Evolutionary conservation across 768 basidiomycete species (phyloP).

Genomic region (Trametes cubensis): DNA sequence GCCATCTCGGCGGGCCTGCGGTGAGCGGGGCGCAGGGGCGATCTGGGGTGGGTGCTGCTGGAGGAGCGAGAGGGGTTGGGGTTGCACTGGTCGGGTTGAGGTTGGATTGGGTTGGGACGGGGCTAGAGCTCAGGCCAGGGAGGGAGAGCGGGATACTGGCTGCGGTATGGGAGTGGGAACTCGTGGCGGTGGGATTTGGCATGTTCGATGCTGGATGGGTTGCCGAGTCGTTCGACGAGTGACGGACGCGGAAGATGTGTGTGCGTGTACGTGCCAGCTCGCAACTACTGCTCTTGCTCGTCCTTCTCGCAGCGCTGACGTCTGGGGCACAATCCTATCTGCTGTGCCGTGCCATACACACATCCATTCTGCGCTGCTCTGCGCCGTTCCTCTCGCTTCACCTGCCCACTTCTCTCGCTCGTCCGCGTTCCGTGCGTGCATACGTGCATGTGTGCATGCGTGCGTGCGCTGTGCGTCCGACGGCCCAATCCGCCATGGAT

Average conservation of each 20-base stretch:
- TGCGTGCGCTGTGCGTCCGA: background rate
- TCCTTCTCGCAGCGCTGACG: slow-evolving; percentile 20
- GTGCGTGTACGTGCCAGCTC: background rate
- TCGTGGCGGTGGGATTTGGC: background rate
- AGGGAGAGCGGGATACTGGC: background rate
- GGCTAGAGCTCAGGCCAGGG: background rate
- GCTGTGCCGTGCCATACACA: too few species aligned
- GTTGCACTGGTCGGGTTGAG: background rate
- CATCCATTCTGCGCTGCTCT: background rate
- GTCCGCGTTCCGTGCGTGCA: slow-evolving; percentile 4
- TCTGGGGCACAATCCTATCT: slow-evolving; percentile 18
- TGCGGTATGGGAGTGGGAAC: background rate
- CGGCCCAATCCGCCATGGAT: background rate
- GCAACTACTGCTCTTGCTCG: background rate
- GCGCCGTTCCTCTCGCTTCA: slow-evolving; percentile 1
- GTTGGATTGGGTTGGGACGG: background rate
- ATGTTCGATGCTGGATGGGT: background rate
- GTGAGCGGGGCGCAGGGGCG: slow-evolving; percentile 14
- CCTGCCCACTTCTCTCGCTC: slow-evolving; percentile 8
- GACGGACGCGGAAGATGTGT: slow-evolving; percentile 10
- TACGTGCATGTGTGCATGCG: too few species aligned
- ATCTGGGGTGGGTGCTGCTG: background rate
- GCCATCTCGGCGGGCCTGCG: slow-evolving; percentile 58
- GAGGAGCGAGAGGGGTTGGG: background rate
- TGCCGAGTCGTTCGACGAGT: background rate